phyloP scores from a whole-genome alignment of 2,329 filamentous ascomycete genomes.

The Triangularia setosa region DNA sequence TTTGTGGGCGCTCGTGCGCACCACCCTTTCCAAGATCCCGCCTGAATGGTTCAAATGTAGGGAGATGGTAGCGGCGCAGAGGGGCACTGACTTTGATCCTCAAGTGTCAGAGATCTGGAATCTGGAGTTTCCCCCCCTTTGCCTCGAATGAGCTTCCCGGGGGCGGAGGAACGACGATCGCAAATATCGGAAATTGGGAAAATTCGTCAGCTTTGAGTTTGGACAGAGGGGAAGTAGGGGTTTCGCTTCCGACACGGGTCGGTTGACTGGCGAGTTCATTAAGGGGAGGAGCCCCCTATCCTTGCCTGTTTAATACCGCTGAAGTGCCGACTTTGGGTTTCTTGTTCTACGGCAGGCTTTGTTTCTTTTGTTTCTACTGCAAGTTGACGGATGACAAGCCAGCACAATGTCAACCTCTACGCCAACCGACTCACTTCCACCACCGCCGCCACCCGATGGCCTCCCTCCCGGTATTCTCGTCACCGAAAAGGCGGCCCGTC shows the following conservation, averaged over 20 bases:
- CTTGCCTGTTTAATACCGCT: not conserved
- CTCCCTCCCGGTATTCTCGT: conserved; percentile 8
- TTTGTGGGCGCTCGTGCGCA: conserved; percentile 1
- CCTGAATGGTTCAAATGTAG: not conserved
- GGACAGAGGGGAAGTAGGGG: not conserved
- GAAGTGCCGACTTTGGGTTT: not conserved
- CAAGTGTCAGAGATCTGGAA: not conserved
- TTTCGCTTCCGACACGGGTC: not conserved
- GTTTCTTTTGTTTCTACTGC: not conserved
- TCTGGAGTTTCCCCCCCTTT: not conserved
- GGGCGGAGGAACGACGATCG: not conserved
- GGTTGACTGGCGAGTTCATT: not conserved
- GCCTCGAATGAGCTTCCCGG: not conserved
- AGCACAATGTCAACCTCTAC: not conserved
- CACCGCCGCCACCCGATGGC: not conserved
- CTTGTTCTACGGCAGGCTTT: not conserved
- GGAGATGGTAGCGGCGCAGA: not conserved
- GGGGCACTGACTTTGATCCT: not conserved
- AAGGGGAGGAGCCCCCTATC: not conserved
- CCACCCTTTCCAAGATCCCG: not conserved
- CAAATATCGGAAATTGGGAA: not conserved
- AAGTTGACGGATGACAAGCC: not conserved
- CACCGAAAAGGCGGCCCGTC: conserved; percentile 13
- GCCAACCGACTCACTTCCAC: not conserved
- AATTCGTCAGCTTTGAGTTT: not conserved